A percentile compares a stretch with the other conserved stretches of the same genome.
Conservation (phyloP, 768 basidiomycete species). For the Paxillus involutus region DNA sequence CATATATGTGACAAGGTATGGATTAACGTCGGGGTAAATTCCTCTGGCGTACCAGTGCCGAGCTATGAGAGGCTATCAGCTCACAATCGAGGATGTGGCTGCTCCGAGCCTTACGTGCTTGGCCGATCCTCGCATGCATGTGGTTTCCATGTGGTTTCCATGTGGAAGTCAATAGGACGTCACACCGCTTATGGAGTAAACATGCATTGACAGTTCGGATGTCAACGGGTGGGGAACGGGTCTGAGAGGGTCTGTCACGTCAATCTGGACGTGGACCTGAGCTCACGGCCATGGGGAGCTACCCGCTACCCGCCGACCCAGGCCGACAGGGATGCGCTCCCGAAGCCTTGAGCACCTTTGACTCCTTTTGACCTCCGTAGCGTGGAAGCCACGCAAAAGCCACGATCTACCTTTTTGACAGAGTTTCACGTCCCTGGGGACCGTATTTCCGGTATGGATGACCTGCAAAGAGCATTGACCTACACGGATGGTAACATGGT, state of each 20-base stretch:
- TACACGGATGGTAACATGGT: too few relatives aligned
- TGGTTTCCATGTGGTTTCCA: constrained; percentile 1
- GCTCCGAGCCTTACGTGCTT: neutral
- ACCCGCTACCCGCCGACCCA: too few relatives aligned
- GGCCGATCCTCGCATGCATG: neutral
- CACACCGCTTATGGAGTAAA: neutral
- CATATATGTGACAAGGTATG: neutral
- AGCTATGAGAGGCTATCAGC: too few relatives aligned
- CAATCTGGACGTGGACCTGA: too few relatives aligned
- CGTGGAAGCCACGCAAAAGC: constrained; percentile 18
- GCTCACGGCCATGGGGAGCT: too few relatives aligned
- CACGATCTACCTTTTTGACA: constrained; percentile 10
- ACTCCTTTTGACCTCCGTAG: constrained; percentile 3
- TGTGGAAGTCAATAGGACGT: neutral
- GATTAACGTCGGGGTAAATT: neutral
- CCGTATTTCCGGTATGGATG: too few relatives aligned
- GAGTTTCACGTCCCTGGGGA: too few relatives aligned
- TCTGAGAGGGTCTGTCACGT: too few relatives aligned
- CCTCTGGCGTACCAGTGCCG: neutral
- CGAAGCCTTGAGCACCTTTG: neutral
- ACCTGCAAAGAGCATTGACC: too few relatives aligned
- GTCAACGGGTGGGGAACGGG: too few relatives aligned
- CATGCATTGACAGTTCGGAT: too few relatives aligned
- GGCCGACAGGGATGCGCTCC: neutral
- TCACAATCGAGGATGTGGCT: neutral